Base-by-base conservation (phyloP, 2,329 filamentous ascomycete genomes). In the Fusarium sp. region DNA sequence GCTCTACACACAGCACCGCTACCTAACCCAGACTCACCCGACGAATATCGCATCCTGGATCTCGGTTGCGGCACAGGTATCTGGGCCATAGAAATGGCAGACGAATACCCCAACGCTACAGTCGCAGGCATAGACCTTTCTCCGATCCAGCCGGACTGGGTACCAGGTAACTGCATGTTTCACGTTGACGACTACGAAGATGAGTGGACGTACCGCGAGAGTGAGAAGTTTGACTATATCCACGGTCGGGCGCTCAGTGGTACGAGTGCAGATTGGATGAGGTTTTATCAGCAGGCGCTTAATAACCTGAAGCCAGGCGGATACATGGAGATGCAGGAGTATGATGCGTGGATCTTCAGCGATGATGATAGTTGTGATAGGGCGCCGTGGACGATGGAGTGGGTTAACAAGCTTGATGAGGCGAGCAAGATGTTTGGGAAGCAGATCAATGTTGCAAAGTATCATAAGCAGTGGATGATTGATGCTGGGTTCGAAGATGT, bases 111-210 rank as follows among this genome's bases (percentile, higher is more conserved):
- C 8, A 69, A 71, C 8, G 78, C 82, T 2, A 70, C 75, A 11
- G 80, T 85, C 15, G 77, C 83, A 26, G 89, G 89, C 17, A 84
- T 88, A 11, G 89, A 91, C 76, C 83, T 91, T 6, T 89, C 87
- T 18, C 88, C 89, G 3, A 90, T 90, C 45, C 89, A 91, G 76
- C 88, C 88, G 6, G 69, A 67, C 14, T 79, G 86, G 81, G 86
- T 91, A 8, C 90, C 90, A 3, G 83, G 85, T 35, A 93, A 93
- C 75, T 88, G 90, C 67, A 85, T 87, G 64, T 93, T 93, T 74
- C 85, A 91, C 63, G 87, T 93, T 41, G 91, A 93, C 77, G 90
- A 93, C 77, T 87, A 89, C 41, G 89, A 90, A 77, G 86, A 89
- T 76, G 77, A 82, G 35, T 84, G 73, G 81, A 82, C 75, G 57